A percentile compares a stretch with the other conserved stretches of the same genome.
Evolutionary conservation across 257 asterid species (phyloP).

Genomic region (Rauvolfia tetraphylla): DNA sequence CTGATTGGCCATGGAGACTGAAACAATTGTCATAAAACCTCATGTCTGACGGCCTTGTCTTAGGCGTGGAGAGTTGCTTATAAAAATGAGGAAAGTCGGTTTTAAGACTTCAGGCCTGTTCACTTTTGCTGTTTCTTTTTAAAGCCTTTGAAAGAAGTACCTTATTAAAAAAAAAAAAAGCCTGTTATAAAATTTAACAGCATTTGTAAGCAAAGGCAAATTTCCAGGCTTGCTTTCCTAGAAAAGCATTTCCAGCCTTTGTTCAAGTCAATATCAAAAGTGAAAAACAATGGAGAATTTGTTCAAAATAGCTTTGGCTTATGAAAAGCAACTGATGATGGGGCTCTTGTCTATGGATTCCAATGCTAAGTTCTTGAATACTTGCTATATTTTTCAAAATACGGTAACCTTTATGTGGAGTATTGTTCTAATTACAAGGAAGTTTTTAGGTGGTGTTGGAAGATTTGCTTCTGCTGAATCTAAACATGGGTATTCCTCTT

Average conservation of each 20-base stretch:
- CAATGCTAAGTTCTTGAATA: background rate
- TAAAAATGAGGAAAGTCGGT: background rate
- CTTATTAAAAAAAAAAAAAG: background rate
- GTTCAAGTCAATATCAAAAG: too few relatives aligned
- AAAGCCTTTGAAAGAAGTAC: background rate
- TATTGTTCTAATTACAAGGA: background rate
- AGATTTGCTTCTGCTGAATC: background rate
- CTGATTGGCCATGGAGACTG: background rate
- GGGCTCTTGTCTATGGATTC: background rate
- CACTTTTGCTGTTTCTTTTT: background rate
- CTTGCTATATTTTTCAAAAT: background rate
- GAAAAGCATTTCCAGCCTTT: background rate
- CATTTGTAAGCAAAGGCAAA: background rate
- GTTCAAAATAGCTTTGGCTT: background rate
- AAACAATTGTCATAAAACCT: background rate
- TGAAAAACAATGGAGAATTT: background rate
- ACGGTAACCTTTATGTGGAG: background rate
- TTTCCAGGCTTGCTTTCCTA: background rate
- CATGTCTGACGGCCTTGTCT: background rate
- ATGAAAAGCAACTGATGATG: background rate
- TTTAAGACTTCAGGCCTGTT: background rate
- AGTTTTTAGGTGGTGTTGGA: background rate
- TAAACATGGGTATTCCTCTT: background rate
- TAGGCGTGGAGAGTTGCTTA: background rate
- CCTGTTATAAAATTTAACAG: background rate